phyloP scores from a whole-genome alignment of 179 eudicot genomes.

The Amaranthus tricolor region DNA sequence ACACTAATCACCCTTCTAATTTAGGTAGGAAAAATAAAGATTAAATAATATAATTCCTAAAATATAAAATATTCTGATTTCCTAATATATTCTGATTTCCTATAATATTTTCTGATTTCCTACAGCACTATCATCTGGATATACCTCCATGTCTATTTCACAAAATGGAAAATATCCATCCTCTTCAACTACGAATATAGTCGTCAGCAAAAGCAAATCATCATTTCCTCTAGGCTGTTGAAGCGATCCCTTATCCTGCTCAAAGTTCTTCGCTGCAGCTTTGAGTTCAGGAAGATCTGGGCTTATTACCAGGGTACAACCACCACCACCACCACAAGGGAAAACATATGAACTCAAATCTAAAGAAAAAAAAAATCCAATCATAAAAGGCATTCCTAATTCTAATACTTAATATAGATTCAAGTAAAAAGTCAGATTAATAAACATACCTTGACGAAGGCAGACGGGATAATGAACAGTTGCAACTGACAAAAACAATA shows the following conservation, averaged over 20 bases:
- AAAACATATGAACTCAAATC: constrained; percentile 48
- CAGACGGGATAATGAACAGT: constrained; percentile 71
- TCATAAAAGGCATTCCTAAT: not conserved
- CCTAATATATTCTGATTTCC: no score
- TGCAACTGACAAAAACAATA: constrained; percentile 73
- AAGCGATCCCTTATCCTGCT: constrained; percentile 58
- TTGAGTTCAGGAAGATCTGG: constrained; percentile 70
- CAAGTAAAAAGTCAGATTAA: not conserved
- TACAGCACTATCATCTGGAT: constrained; percentile 20
- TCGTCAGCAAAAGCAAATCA: constrained; percentile 38
- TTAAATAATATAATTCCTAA: no score
- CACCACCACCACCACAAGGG: constrained; percentile 68
- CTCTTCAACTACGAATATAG: constrained; percentile 37
- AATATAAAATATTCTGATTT: no score
- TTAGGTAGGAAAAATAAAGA: no score
- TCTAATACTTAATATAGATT: not conserved
- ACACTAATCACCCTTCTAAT: no score
- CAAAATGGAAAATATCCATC: constrained; percentile 72
- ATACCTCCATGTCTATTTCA: constrained; percentile 38
- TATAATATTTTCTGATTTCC: no score
- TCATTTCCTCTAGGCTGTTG: constrained; percentile 37
- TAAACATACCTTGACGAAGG: constrained; percentile 81
- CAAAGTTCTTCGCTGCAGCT: constrained; percentile 74
- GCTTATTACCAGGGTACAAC: constrained; percentile 54
- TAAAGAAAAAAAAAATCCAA: constrained; percentile 29